Evolutionary conservation across 176 grass and related monocot species (phyloP).

Genomic region (Juncus effusus): DNA sequence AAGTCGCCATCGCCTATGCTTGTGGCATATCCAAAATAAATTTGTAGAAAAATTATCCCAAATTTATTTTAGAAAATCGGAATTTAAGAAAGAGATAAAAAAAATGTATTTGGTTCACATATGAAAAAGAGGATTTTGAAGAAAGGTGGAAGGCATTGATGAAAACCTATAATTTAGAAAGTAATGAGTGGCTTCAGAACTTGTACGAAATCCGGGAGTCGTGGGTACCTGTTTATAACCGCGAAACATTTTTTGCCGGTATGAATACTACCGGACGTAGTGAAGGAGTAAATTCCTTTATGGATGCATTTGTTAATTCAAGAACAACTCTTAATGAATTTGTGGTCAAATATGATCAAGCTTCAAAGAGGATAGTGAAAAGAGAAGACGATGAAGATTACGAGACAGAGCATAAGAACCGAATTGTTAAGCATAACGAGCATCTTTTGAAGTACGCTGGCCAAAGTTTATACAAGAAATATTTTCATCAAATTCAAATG

Average conservation of each 20-base stretch:
- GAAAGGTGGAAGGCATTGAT: too few species aligned
- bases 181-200: constrained; percentile 7
- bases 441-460: not conserved
- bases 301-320: constrained; percentile 6
- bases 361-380: not conserved
- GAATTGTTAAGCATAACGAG: not conserved
- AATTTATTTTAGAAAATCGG: too few species aligned
- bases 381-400: not conserved
- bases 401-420: not conserved
- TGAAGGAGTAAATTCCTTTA: constrained; percentile 3
- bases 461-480: not conserved
- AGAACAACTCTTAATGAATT: not conserved
- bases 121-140: not conserved
- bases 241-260: too few species aligned
- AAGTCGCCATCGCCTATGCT: not conserved
- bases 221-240: not conserved
- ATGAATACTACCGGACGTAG: too few species aligned
- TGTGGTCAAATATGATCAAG: constrained; percentile 17
- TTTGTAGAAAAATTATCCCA: constrained; percentile 3
- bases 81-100: too few species aligned
- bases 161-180: too few species aligned
- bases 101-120: not conserved
- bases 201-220: constrained; percentile 8
- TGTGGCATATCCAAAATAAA: not conserved
- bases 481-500: not conserved